These are phyloP conservation scores for Hortiboletus rubellus DNA, from an alignment of 1,284 basidiomycete genomes.

Conservation along the genomic window DNA sequence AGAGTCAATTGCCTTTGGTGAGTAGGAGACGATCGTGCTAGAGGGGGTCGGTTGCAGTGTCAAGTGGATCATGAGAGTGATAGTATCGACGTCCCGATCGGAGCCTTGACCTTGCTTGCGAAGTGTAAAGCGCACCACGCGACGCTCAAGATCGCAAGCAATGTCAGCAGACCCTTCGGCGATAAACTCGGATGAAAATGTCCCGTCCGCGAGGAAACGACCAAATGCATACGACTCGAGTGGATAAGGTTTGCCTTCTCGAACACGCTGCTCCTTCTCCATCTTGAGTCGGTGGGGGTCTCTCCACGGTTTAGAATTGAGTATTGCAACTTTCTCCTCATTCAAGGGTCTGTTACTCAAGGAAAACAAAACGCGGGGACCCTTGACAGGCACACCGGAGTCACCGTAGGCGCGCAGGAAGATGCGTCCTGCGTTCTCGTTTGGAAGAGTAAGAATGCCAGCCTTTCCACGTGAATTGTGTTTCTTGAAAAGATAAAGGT, in stretches of 20 bases:
- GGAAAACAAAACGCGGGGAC: conserved; percentile 21
- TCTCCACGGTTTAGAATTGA: conserved; percentile 31
- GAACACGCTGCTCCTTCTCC: conserved; percentile 29
- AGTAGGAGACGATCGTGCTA: conserved; percentile 19
- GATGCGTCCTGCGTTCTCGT: conserved; percentile 15
- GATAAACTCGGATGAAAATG: conserved; percentile 39
- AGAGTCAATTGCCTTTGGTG: conserved; percentile 6
- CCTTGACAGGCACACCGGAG: conserved; percentile 30
- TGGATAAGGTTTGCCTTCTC: conserved; percentile 22
- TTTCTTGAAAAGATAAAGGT: conserved; percentile 33
- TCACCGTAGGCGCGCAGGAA: conserved; percentile 35
- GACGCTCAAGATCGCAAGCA: conserved; percentile 36
- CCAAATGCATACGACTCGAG: conserved; percentile 37
- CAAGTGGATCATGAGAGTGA: conserved; percentile 10
- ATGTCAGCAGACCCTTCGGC: conserved; percentile 32
- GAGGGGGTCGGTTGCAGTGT: background rate
- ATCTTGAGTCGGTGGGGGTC: conserved; percentile 32
- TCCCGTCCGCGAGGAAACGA: conserved; percentile 35
- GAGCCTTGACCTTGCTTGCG: conserved; percentile 19
- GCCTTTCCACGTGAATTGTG: conserved; percentile 22
- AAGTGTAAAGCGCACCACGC: conserved; percentile 31
- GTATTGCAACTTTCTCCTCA: conserved; percentile 21
- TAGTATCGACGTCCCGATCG: background rate
- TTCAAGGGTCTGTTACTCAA: conserved; percentile 24
- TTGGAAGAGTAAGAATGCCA: conserved; percentile 38